A percentile compares a stretch with the other conserved stretches of the same genome.
phyloP scores from a whole-genome alignment of 2,329 filamentous ascomycete genomes.

The Fusarium ambrosium region DNA sequence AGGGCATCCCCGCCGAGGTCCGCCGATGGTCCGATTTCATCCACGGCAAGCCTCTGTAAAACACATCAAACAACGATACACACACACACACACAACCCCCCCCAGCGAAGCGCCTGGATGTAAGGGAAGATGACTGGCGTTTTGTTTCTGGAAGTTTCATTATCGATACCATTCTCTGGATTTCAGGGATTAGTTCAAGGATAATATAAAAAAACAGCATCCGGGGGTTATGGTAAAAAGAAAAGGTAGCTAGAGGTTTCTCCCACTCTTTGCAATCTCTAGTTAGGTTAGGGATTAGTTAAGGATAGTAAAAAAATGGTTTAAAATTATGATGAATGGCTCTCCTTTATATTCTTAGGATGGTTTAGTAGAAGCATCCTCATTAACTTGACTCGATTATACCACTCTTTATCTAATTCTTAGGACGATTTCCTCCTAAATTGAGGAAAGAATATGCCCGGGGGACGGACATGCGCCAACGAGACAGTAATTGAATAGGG shows the following conservation, averaged over 20 bases:
- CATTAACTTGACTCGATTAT: not conserved
- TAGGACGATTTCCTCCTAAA: not conserved
- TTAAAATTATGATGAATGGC: not conserved
- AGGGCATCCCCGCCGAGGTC: conserved; percentile 92
- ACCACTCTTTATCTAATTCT: not conserved
- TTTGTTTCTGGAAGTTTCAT: conserved; percentile 39
- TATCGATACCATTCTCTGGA: conserved; percentile 25
- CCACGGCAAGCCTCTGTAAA: conserved; percentile 83
- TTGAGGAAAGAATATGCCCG: not conserved
- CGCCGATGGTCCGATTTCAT: conserved; percentile 96
- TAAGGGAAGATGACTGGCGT: conserved; percentile 33
- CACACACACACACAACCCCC: conserved; percentile 1
- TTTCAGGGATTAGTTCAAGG: conserved; percentile 18
- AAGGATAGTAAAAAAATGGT: conserved; percentile 1
- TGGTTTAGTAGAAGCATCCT: not conserved
- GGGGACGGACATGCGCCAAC: not conserved
- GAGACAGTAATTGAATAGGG: not conserved
- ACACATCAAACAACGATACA: conserved; percentile 11
- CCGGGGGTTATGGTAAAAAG: conserved; percentile 6
- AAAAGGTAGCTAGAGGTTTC: not conserved
- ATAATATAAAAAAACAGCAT: not conserved
- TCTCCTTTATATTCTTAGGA: not conserved
- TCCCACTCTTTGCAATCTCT: not conserved
- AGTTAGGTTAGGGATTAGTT: not conserved
- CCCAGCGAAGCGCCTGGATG: conserved; percentile 13